phyloP scores from a whole-genome alignment of 352 stramenopile species.

The Pythium rhizo-oryzae region DNA sequence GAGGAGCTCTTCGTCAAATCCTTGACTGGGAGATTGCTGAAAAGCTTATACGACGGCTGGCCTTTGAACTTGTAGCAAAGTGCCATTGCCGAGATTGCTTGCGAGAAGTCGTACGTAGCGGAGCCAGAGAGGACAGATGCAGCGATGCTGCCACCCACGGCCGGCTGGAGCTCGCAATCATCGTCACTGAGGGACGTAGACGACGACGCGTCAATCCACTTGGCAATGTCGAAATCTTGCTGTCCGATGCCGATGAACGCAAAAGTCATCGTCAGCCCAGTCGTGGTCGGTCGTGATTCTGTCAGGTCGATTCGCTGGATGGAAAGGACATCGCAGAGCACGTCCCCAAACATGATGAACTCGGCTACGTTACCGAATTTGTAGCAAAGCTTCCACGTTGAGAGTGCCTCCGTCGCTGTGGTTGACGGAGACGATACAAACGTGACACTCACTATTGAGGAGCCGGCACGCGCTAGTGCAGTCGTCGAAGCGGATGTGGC shows the following conservation, averaged over 20 bases:
- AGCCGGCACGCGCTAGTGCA: conserved; percentile 39
- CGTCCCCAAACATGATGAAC: conserved; percentile 66
- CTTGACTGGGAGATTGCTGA: conserved; percentile 40
- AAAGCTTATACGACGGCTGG: conserved; percentile 53
- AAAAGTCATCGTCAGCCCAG: conserved; percentile 55
- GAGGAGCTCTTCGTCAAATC: conserved; percentile 29
- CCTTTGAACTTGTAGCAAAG: conserved; percentile 68
- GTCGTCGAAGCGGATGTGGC: conserved; percentile 35
- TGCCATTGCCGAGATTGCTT: conserved; percentile 41
- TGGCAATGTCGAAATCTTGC: conserved; percentile 63
- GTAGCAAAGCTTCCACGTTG: conserved; percentile 75
- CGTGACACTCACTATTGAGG: conserved; percentile 36
- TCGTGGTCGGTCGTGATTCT: conserved; percentile 31
- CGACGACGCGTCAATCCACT: conserved; percentile 46
- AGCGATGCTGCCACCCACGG: conserved; percentile 42
- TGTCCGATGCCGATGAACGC: conserved; percentile 56
- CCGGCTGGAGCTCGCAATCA: conserved; percentile 43
- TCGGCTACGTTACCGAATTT: conserved; percentile 53
- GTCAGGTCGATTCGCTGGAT: conserved; percentile 48
- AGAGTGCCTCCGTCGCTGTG: conserved; percentile 26
- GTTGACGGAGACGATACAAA: conserved; percentile 39
- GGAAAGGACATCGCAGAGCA: conserved; percentile 59
- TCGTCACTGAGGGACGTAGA: conserved; percentile 30
- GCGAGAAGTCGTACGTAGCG: conserved; percentile 47
- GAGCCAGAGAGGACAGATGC: conserved; percentile 40